Percentiles rank a stretch among this genome's conserved stretches.
Conservation (phyloP, 2,329 filamentous ascomycete genomes). For the Aspergillus transmontanensis region DNA sequence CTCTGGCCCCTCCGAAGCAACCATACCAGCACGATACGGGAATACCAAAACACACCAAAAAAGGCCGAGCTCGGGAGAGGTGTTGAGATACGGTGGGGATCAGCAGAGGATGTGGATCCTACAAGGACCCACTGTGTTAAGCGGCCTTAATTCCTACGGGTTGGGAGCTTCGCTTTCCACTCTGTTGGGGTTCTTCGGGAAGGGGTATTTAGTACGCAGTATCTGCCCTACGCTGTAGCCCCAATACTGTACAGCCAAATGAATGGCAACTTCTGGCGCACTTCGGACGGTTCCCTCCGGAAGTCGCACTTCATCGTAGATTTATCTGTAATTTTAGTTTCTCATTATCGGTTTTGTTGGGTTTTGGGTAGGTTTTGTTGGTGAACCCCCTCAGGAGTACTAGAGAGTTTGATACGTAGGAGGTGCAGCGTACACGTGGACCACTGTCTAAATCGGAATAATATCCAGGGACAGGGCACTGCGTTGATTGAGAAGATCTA, state of each 20-base stretch:
- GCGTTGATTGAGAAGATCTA: background rate
- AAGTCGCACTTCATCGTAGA: background rate
- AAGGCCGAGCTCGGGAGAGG: conserved; percentile 15
- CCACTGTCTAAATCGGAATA: background rate
- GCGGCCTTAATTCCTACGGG: conserved; percentile 17
- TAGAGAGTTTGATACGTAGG: background rate
- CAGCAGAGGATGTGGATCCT: conserved; percentile 6
- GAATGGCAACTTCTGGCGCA: conserved; percentile 5
- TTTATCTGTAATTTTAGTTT: conserved; percentile 14
- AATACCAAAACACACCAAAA: conserved; percentile 10
- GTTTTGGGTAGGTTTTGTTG: conserved; percentile 7
- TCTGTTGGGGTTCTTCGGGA: conserved; percentile 21
- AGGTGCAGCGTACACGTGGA: background rate
- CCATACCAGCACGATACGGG: background rate
- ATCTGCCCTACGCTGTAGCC: conserved; percentile 30
- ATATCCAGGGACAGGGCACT: background rate
- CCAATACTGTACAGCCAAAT: conserved; percentile 23
- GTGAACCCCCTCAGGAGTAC: background rate
- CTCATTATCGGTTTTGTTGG: conserved; percentile 1
- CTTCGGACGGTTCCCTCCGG: conserved; percentile 9
- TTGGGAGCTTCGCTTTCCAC: conserved; percentile 10
- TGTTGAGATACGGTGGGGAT: conserved; percentile 23
- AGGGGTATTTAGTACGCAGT: conserved; percentile 25
- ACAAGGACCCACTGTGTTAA: conserved; percentile 13
- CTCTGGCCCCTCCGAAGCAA: background rate